A percentile compares a stretch with the other conserved stretches of the same genome.
Conservation (phyloP, 129 eudicot species). For the carrot (Daucus carota) region DH1_v3.0 NC_030381.2:3436501-3437000, state of each 20-base stretch:
- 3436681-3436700: too few species aligned
- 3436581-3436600: too few species aligned
- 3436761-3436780: constrained; percentile 25
- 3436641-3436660: too few species aligned
- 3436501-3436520: too few species aligned
- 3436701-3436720: not conserved
- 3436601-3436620: too few species aligned
- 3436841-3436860: constrained; percentile 65
- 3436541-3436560: too few species aligned
- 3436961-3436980: constrained; percentile 81
- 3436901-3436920: not conserved
- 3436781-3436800: constrained; percentile 13
- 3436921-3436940: not conserved
- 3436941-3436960: constrained; percentile 54
- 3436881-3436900: not conserved
- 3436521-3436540: too few species aligned
- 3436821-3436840: constrained; percentile 29
- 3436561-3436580: too few species aligned
- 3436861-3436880: constrained; percentile 13
- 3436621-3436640: too few species aligned
- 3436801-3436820: constrained; percentile 29
- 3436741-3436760: constrained; percentile 28
- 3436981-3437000: constrained; percentile 68
- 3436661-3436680: too few species aligned
- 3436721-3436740: constrained; percentile 32